phyloP scores from a whole-genome alignment of 306 rosid genomes.

The Boehmeria nivea region DNA sequence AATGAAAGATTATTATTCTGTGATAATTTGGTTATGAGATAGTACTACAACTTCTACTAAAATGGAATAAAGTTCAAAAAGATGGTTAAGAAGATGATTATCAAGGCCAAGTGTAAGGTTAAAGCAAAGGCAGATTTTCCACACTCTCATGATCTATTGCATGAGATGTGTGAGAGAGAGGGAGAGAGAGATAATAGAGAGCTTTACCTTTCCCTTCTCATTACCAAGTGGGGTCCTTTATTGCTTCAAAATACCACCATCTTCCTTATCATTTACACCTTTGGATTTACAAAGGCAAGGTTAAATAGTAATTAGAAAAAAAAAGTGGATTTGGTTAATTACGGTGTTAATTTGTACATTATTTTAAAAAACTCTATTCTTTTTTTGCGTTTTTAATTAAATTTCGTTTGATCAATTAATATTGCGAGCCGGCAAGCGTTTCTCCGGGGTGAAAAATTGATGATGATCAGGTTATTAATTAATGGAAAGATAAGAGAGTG shows the following conservation, averaged over 20 bases:
- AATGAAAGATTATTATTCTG: constrained; percentile 20
- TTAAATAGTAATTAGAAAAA: constrained; percentile 42
- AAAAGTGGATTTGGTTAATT: too few species aligned
- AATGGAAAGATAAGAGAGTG: constrained; percentile 38
- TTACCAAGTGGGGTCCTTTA: constrained; percentile 44
- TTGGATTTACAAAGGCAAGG: constrained; percentile 1
- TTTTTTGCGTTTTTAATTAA: too few species aligned
- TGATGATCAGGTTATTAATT: constrained; percentile 37
- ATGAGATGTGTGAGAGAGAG: background rate
- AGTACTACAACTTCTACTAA: background rate
- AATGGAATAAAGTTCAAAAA: constrained; percentile 25
- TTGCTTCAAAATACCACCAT: constrained; percentile 75
- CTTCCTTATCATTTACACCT: constrained; percentile 17
- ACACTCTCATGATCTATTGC: constrained; percentile 35
- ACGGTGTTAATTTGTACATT: too few species aligned
- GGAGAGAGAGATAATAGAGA: constrained; percentile 9
- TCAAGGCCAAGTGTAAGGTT: constrained; percentile 25
- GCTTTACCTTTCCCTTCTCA: constrained; percentile 33
- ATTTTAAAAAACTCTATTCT: too few species aligned
- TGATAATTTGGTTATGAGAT: constrained; percentile 13
- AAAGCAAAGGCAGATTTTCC: constrained; percentile 67
- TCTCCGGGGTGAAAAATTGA: constrained; percentile 49
- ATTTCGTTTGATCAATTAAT: background rate
- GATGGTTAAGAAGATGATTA: constrained; percentile 14
- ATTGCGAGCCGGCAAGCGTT: constrained; percentile 11